Conservation (phyloP, 768 basidiomycete genomes). For the Lentinula raphanica region DNA sequence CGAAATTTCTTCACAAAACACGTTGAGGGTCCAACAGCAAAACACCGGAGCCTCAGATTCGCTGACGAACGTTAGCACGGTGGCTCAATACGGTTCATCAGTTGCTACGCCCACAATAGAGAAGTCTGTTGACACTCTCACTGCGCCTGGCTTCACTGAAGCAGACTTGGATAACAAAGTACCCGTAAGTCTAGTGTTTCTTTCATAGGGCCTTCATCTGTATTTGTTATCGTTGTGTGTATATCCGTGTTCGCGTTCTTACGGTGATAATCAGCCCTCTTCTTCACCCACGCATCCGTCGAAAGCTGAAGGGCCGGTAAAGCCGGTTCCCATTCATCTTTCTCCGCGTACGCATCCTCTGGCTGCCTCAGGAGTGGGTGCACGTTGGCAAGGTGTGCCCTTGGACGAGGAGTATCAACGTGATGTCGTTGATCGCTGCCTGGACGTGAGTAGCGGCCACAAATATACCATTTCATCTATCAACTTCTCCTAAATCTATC, state of each 20-base stretch:
- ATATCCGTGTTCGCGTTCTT: not conserved
- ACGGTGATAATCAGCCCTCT: not conserved
- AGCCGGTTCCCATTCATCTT: not conserved
- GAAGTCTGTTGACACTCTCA: not conserved
- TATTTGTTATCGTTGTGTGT: not conserved
- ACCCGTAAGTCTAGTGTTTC: not conserved
- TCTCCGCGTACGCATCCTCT: constrained; percentile 4
- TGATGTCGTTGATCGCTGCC: not conserved
- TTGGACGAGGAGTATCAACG: constrained; percentile 2
- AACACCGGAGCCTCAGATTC: not conserved
- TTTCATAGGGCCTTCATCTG: not conserved
- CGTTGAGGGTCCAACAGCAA: not conserved
- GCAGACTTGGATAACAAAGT: not conserved
- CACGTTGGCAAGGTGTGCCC: constrained; percentile 1
- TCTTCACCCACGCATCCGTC: not conserved
- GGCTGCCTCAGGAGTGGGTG: not conserved
- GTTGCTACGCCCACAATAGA: not conserved
- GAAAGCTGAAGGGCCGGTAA: not conserved
- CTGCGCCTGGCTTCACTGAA: not conserved
- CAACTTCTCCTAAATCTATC: not conserved
- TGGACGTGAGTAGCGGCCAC: not conserved
- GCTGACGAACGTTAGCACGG: not conserved
- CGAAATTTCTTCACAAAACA: not conserved
- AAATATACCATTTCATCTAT: not conserved
- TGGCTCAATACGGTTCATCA: not conserved